Base-by-base conservation (phyloP, 345 rosid species). In the Eucalyptus curtisii region DNA sequence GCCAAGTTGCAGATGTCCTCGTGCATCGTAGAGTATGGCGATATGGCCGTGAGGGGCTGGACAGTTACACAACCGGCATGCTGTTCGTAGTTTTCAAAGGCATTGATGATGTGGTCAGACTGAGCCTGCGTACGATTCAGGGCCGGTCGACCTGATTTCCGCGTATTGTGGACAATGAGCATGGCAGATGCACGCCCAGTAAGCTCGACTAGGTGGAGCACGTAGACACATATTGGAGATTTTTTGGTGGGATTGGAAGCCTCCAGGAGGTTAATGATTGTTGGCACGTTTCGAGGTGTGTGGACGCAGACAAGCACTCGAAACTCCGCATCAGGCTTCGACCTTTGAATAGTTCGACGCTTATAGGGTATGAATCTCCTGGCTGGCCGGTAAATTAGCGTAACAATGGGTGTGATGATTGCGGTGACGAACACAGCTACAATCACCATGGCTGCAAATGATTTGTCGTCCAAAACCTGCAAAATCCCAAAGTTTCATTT, bases 111-210 rank as follows among this genome's bases (percentile, higher is more conserved):
- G 89, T 97, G 99, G 71, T 98, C 98, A 13, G 98, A 97, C 89
- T 97, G 99, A 57, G 99, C 98, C 92, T 97, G 99, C 14, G 98
- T 97, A 88, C 97, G 90, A 89, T 97, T 97, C 49, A 94, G 92
- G 4, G 98, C 99, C 0, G 97, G 95, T 30, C 94, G 90, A 49
- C 98, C 98, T 7, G 95, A 89, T 87, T 95, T 95, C 4, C 97
- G 90, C 27, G 98, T 95, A 89, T 93, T 95, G 86, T 98, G 99
- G 44, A 97, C 98, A 40, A 96, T 96, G 55, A 98, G 92, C 99
- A 98, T 96, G 50, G 99, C 99, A 2, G 99, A 97, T 49, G 99
- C 98, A 20, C 97, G 94, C 2, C 99, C 99, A 0, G 99, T 98
- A 89, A 98, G 99, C 91, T 98, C 98, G 25, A 98, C 98, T 10